Percentiles rank a stretch among this genome's conserved stretches.
Evolutionary conservation across 345 rosid species (phyloP).

Genomic region (Rhizophora mangle): DNA sequence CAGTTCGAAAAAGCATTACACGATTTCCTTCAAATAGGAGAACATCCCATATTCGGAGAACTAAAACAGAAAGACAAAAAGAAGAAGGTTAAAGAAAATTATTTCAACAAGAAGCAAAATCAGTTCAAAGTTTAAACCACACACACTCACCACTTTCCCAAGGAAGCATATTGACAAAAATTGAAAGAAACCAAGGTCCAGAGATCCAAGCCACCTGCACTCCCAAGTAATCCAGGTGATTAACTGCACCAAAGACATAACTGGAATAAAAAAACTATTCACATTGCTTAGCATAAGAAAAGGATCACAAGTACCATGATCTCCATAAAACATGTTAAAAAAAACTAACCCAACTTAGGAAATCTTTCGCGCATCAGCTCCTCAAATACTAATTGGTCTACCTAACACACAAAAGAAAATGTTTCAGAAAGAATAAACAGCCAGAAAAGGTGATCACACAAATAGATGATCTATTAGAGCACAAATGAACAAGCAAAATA

Average conservation of each 20-base stretch:
- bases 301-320: slow-evolving; percentile 13
- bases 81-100: slow-evolving; percentile 4
- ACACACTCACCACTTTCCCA: slow-evolving; percentile 86
- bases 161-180: slow-evolving; percentile 91
- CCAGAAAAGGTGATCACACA: not conserved
- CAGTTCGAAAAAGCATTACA: slow-evolving; percentile 88
- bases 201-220: slow-evolving; percentile 99
- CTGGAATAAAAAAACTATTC: slow-evolving; percentile 44
- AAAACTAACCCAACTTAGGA: slow-evolving; percentile 87
- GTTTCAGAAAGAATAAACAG: slow-evolving; percentile 8
- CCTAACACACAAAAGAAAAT: slow-evolving; percentile 41
- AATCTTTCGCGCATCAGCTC: slow-evolving; percentile 90
- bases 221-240: slow-evolving; percentile 99
- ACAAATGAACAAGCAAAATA: slow-evolving; percentile 11
- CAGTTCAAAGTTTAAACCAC: slow-evolving; percentile 2
- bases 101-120: slow-evolving; percentile 2
- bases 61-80: slow-evolving; percentile 38
- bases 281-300: slow-evolving; percentile 21
- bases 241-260: slow-evolving; percentile 77
- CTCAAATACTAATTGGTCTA: slow-evolving; percentile 96
- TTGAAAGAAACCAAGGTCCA: slow-evolving; percentile 96
- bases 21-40: slow-evolving; percentile 94
- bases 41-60: slow-evolving; percentile 98
- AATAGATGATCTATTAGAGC: slow-evolving; percentile 4
- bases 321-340: slow-evolving; percentile 13